Conservation (phyloP, 1,139 yeast species). For the Cylindricascospora bacillispora region DNA sequence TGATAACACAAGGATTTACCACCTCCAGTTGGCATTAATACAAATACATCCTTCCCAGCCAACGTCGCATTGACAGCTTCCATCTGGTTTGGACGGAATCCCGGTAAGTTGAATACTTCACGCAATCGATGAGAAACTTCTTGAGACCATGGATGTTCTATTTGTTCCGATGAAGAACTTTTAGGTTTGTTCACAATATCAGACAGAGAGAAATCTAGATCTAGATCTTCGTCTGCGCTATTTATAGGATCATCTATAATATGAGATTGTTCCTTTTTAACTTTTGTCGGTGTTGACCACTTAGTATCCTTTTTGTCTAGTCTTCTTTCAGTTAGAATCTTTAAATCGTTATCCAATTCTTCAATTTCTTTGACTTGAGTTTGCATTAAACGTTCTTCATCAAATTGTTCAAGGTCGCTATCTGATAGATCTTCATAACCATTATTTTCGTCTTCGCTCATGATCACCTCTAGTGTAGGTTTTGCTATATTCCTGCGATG, state of each 20-base stretch:
- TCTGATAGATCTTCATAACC: constrained; percentile 15
- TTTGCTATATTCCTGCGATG: constrained; percentile 8
- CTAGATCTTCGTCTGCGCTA: constrained; percentile 9
- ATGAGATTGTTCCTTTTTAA: constrained; percentile 8
- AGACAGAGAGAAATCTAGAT: constrained; percentile 12
- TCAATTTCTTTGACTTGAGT: constrained; percentile 15
- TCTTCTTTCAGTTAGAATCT: constrained; percentile 22
- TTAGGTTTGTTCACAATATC: constrained; percentile 1
- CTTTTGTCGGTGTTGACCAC: constrained; percentile 1
- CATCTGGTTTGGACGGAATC: constrained; percentile 72
- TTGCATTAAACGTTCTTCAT: constrained; percentile 24
- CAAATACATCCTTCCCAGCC: constrained; percentile 77
- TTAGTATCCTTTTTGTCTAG: constrained; percentile 7
- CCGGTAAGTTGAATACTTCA: constrained; percentile 46
- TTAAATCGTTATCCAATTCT: constrained; percentile 23
- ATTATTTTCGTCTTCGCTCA: constrained; percentile 8
- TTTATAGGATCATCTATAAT: constrained; percentile 1
- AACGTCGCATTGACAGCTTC: constrained; percentile 80
- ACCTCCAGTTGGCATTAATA: constrained; percentile 98
- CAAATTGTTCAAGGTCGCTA: constrained; percentile 24
- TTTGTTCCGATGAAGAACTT: too few relatives aligned
- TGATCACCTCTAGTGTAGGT: constrained; percentile 14
- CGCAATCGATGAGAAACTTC: constrained; percentile 53
- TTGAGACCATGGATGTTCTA: constrained; percentile 43
- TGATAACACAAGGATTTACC: constrained; percentile 96